Base-by-base conservation (phyloP, 202 grass and related monocot genomes). In the Schoenoplectus tabernaemontani region DNA sequence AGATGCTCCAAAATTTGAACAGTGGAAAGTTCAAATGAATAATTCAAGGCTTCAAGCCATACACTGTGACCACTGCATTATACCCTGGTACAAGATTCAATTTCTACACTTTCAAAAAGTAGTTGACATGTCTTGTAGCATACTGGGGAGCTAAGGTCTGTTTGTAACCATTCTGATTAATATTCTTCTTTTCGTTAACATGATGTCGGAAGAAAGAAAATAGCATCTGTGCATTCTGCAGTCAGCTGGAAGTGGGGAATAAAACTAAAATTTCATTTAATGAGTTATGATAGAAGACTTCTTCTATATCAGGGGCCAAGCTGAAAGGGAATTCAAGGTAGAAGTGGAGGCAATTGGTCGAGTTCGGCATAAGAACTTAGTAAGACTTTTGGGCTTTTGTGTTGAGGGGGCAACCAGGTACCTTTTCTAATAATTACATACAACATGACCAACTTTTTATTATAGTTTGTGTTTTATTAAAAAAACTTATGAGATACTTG, bases 291-390 rank as follows among this genome's bases (percentile, higher is more conserved):
- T 59, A 48, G 44, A 38, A 43, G 26, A 44, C 17, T 32, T 36
- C 10, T 32, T 36, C 4, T 68, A 54, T 78, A 17, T 66, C 80
- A 97, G 94, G 86, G 94, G 94, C 11, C 94, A 97, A 79, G 94
- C 94, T 64, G 94, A 97, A 82, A 94, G 74, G 75, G 94, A 97
- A 86, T 97, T 97, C 83, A 88, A 97, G 85, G 94, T 97, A 8
- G 94, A 97, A 84, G 94, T 97, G 0, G 94, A 97, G 93, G 91
- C 94, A 19, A 97, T 97, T 47, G 94, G 94, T 23, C 91, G 94
- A 12, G 94, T 97, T 73, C 91, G 89, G 6, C 94, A 97, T 64
- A 97, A 97, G 86, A 88, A 94, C 46, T 82, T 97, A 13, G 94
- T 86, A 9, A 87, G 91, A 67, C 82, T 97, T 48, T 79, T 97